phyloP scores from a whole-genome alignment of 495 filamentous ascomycete species.

The Tuber aestivum region DNA sequence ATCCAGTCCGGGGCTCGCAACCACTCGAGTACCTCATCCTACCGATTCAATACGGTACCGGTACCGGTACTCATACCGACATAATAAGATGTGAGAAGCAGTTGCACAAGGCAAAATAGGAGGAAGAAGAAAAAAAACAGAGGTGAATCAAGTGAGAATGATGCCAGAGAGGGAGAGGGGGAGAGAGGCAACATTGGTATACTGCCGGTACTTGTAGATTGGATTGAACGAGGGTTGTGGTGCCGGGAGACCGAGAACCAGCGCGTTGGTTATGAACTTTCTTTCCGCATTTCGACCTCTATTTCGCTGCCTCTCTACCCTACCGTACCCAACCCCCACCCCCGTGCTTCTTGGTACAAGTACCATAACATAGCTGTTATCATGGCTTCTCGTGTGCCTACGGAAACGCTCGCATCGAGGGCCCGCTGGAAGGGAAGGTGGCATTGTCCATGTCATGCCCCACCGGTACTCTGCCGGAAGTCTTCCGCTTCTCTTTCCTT shows the following conservation, averaged over 20 bases:
- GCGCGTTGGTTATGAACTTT: conserved; percentile 29
- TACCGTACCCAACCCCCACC: neutral
- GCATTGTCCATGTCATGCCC: too few species aligned
- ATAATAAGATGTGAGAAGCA: too few species aligned
- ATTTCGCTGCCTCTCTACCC: too few species aligned
- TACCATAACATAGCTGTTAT: neutral
- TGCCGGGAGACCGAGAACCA: conserved; percentile 40
- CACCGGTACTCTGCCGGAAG: neutral
- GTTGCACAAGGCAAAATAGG: too few species aligned
- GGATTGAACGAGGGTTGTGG: conserved; percentile 20
- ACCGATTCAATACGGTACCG: too few species aligned
- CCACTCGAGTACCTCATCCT: too few species aligned
- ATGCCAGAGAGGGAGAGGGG: too few species aligned
- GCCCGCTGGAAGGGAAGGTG: neutral
- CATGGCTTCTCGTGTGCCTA: neutral
- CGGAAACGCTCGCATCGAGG: neutral
- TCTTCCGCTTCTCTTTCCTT: neutral
- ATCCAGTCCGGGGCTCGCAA: conserved; percentile 4
- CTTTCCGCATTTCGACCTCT: neutral
- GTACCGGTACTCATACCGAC: too few species aligned
- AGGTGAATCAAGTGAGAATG: neutral
- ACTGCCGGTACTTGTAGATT: too few species aligned
- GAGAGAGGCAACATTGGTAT: conserved; percentile 13
- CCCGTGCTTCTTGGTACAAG: neutral
- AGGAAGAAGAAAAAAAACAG: too few species aligned